phyloP scores from a whole-genome alignment of 129 eudicot genomes.

The Flaveria bidentis region DNA sequence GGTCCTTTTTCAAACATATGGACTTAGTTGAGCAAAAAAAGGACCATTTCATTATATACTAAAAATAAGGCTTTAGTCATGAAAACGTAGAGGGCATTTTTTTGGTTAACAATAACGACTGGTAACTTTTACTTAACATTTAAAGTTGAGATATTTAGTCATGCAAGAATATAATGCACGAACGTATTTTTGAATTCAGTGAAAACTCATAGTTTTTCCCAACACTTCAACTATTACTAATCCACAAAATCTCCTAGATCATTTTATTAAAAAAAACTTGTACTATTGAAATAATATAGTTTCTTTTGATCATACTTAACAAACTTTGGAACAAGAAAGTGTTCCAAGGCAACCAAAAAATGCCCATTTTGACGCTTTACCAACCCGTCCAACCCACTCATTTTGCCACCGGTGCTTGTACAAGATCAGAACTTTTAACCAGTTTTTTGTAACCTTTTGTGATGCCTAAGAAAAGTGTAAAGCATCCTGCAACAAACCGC shows the following conservation, averaged over 20 bases:
- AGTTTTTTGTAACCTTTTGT: conserved; percentile 47
- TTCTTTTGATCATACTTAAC: neutral
- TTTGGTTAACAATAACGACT: neutral
- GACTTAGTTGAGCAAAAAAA: neutral
- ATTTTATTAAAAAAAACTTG: neutral
- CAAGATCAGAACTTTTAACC: neutral
- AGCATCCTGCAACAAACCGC: conserved; percentile 82
- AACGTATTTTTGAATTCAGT: neutral
- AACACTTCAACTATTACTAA: neutral
- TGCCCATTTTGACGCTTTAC: neutral
- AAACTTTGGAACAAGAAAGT: neutral
- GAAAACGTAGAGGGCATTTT: neutral
- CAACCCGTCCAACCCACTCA: neutral
- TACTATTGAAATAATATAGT: neutral
- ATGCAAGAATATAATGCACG: neutral
- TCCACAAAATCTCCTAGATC: neutral
- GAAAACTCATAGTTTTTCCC: neutral
- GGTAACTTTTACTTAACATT: neutral
- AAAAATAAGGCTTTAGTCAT: neutral
- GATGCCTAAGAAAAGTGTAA: conserved; percentile 76
- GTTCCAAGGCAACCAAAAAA: neutral
- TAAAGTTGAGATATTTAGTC: neutral
- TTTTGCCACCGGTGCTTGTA: neutral
- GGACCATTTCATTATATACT: neutral
- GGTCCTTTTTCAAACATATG: neutral